Evolutionary conservation across 371 early-diverging fungal genomes (phyloP).

Genomic region (Funneliformis caledonium): DNA sequence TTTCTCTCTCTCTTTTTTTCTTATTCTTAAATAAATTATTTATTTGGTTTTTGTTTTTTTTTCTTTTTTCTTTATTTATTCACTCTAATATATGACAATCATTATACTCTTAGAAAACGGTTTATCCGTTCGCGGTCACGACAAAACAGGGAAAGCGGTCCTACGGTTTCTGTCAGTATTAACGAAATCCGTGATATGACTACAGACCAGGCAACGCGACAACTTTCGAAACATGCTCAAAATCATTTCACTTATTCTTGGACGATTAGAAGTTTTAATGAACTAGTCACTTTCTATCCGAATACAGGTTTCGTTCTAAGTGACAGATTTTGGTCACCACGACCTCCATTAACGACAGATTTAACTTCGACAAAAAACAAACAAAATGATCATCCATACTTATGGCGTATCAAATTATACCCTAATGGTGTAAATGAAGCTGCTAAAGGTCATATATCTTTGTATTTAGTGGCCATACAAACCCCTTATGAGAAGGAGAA

Average conservation of each 20-base stretch:
- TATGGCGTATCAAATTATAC: constrained; percentile 38
- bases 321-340: constrained; percentile 39
- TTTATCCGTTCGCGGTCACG: constrained; percentile 41
- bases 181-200: constrained; percentile 41
- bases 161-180: constrained; percentile 16
- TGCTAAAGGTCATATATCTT: constrained; percentile 38
- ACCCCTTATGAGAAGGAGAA: constrained; percentile 37
- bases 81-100: neutral
- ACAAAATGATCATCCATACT: constrained; percentile 31
- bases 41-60: neutral
- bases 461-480: constrained; percentile 39
- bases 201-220: constrained; percentile 39
- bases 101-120: constrained; percentile 35
- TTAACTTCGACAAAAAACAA: constrained; percentile 22
- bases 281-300: constrained; percentile 38
- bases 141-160: constrained; percentile 37
- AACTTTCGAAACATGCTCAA: constrained; percentile 35
- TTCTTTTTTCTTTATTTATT: neutral
- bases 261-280: constrained; percentile 38
- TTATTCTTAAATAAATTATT: neutral
- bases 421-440: constrained; percentile 38
- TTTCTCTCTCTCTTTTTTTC: neutral
- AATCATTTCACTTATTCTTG: constrained; percentile 37
- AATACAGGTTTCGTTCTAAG: constrained; percentile 35
- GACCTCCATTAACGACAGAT: constrained; percentile 28